phyloP scores from a whole-genome alignment of 2,329 filamentous ascomycete species.

The Atkinsonella texensis region DNA sequence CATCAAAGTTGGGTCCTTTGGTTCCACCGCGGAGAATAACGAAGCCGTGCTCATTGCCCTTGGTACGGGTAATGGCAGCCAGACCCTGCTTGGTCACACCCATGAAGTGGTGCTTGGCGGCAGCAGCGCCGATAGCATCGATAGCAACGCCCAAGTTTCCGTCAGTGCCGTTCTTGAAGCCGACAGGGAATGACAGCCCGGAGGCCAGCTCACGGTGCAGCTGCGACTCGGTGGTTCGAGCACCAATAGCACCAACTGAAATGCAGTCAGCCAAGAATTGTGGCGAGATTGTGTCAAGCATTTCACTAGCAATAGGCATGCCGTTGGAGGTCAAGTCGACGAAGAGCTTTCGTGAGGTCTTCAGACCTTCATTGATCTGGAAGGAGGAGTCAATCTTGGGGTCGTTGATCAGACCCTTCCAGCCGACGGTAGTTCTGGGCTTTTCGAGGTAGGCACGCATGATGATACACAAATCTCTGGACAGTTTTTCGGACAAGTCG shows the following conservation, averaged over 20 bases:
- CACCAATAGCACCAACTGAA: slow-evolving; percentile 89
- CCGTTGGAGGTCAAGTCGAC: slow-evolving; percentile 74
- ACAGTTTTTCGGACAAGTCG: slow-evolving; percentile 64
- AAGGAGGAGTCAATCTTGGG: slow-evolving; percentile 94
- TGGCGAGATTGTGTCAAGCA: slow-evolving; percentile 97
- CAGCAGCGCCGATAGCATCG: slow-evolving; percentile 83
- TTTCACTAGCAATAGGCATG: slow-evolving; percentile 93
- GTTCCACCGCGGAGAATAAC: slow-evolving; percentile 88
- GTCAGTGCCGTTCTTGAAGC: slow-evolving; percentile 99
- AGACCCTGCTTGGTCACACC: slow-evolving; percentile 96
- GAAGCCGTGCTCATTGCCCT: slow-evolving; percentile 93
- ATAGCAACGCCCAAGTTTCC: slow-evolving; percentile 84
- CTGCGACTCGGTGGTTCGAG: slow-evolving; percentile 92
- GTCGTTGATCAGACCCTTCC: slow-evolving; percentile 99
- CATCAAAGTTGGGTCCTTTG: slow-evolving; percentile 88
- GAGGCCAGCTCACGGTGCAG: slow-evolving; percentile 92
- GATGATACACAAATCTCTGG: slow-evolving; percentile 75
- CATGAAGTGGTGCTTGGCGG: slow-evolving; percentile 90
- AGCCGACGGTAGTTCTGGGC: slow-evolving; percentile 93
- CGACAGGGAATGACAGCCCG: slow-evolving; percentile 91
- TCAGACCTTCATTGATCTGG: slow-evolving; percentile 97
- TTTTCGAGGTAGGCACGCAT: slow-evolving; percentile 99
- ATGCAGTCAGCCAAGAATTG: slow-evolving; percentile 96
- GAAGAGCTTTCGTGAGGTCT: slow-evolving; percentile 87
- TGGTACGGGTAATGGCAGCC: slow-evolving; percentile 86